These are phyloP conservation scores for Blastomyces emzantsi DNA, from an alignment of 2,329 filamentous ascomycete species.

Conservation along the genomic window DNA sequence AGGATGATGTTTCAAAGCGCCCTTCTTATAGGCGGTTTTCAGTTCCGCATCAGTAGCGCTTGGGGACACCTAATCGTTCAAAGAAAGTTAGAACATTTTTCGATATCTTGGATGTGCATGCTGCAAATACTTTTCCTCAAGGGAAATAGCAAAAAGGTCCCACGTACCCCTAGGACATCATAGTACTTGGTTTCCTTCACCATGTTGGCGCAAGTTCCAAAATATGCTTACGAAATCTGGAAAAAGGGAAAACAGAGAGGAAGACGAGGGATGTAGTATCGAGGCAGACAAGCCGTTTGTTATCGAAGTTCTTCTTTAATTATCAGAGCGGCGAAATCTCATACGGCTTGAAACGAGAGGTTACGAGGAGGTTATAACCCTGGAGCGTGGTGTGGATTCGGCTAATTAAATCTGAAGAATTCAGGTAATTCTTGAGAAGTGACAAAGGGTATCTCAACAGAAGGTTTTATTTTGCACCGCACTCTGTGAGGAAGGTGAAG, in stretches of 20 bases:
- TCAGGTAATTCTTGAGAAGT: background rate
- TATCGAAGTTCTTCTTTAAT: background rate
- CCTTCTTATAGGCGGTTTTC: conserved; percentile 91
- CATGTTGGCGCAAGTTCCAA: conserved; percentile 31
- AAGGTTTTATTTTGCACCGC: background rate
- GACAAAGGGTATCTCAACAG: conserved; percentile 1
- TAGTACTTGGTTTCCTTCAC: conserved; percentile 45
- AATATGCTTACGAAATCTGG: conserved; percentile 15
- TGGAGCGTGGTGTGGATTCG: conserved; percentile 2
- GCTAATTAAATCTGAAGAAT: conserved; percentile 2
- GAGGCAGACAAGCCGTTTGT: background rate
- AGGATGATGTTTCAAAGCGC: conserved; percentile 79
- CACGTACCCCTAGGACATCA: conserved; percentile 40
- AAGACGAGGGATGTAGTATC: conserved; percentile 2
- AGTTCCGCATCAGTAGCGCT: conserved; percentile 75
- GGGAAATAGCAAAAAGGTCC: background rate
- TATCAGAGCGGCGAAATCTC: background rate
- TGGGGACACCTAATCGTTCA: conserved; percentile 55
- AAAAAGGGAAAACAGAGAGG: conserved; percentile 15
- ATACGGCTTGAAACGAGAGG: background rate
- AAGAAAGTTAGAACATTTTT: background rate
- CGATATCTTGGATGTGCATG: background rate
- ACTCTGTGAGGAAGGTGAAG: background rate
- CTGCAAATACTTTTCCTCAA: background rate
- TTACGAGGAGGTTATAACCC: background rate